phyloP scores from a whole-genome alignment of 2,329 filamentous ascomycete species.

The Calonectria pauciramosa region DNA sequence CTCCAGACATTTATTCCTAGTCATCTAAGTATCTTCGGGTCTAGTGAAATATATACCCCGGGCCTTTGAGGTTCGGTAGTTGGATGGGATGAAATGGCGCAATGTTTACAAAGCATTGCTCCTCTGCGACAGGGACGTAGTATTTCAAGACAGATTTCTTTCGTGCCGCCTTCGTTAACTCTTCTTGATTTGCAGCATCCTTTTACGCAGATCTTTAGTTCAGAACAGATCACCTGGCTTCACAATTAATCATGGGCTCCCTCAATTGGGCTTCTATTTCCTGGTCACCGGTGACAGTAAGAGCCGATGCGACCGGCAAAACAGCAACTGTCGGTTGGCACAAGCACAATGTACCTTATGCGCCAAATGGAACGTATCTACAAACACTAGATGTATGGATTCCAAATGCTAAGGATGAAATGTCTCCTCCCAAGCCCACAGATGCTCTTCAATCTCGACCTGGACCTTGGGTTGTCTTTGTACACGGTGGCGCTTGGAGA shows the following conservation, averaged over 20 bases:
- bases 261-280: not conserved
- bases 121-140: not conserved
- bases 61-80: not conserved
- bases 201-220: not conserved
- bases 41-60: not conserved
- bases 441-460: not conserved
- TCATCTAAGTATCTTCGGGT: not conserved
- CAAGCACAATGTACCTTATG: not conserved
- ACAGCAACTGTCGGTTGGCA: not conserved
- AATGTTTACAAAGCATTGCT: not conserved
- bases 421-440: not conserved
- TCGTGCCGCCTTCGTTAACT: not conserved
- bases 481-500: not conserved
- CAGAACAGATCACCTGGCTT: not conserved
- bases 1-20: not conserved
- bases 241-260: not conserved
- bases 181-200: not conserved
- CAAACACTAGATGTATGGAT: not conserved
- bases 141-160: not conserved
- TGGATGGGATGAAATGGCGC: not conserved
- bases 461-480: not conserved
- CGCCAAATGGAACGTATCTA: not conserved
- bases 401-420: not conserved
- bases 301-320: not conserved
- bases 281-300: not conserved